phyloP scores from a whole-genome alignment of 2,329 filamentous ascomycete species.

The Bisporella sp. region DNA sequence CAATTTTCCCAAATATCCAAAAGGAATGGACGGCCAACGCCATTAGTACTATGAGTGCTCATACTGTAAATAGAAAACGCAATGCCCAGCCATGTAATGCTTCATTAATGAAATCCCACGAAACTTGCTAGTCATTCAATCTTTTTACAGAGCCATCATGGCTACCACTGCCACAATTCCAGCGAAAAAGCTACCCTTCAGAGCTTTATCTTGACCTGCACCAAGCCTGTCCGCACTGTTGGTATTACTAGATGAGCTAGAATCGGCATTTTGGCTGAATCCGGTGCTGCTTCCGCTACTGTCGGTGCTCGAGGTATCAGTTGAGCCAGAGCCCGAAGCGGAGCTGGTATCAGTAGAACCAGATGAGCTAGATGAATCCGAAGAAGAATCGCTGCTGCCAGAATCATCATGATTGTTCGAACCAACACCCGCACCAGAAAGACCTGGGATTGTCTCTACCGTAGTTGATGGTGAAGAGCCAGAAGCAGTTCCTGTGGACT shows the following conservation, averaged over 20 bases:
- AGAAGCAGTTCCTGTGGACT: conserved; percentile 30
- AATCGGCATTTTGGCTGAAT: conserved; percentile 25
- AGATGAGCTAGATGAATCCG: neutral
- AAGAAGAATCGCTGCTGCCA: conserved; percentile 7
- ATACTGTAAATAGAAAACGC: conserved; percentile 6
- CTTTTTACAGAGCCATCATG: conserved; percentile 23
- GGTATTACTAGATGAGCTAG: conserved; percentile 8
- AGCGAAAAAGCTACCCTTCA: conserved; percentile 25
- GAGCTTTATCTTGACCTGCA: conserved; percentile 16
- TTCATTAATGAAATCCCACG: conserved; percentile 65
- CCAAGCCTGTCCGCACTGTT: conserved; percentile 20
- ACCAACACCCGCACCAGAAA: conserved; percentile 42
- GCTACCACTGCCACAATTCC: conserved; percentile 24
- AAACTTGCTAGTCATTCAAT: conserved; percentile 66
- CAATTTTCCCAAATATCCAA: neutral
- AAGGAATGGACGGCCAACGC: conserved; percentile 22
- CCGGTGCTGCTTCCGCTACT: conserved; percentile 16
- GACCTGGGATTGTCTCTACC: conserved; percentile 44
- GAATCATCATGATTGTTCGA: conserved; percentile 24
- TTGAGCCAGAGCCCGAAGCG: conserved; percentile 1
- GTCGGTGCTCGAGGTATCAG: conserved; percentile 16
- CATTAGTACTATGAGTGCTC: conserved; percentile 8
- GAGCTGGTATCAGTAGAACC: conserved; percentile 5
- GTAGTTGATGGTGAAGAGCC: conserved; percentile 21
- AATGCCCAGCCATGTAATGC: conserved; percentile 12